Conservation (phyloP, 257 asterid species). For the Ligustrum vulgare region DNA sequence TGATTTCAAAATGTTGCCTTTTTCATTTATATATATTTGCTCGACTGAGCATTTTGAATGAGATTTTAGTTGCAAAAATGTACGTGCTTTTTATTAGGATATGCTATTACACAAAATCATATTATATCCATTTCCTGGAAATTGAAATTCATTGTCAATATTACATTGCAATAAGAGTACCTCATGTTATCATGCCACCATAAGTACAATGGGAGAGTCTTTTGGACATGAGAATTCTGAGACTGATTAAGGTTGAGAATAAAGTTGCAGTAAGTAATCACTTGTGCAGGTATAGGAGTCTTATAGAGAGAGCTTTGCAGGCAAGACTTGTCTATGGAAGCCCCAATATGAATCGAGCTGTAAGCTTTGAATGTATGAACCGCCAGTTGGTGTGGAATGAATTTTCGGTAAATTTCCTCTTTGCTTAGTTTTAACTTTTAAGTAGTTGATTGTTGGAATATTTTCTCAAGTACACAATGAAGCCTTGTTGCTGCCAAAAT, state of each 20-base stretch:
- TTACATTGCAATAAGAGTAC: too few relatives aligned
- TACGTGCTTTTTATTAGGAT: background rate
- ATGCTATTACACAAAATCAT: background rate
- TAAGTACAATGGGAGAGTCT: background rate
- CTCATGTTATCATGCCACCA: too few relatives aligned
- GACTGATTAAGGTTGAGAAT: background rate
- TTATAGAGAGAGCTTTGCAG: slow-evolving; percentile 69
- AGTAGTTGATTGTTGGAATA: background rate
- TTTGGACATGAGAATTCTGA: background rate
- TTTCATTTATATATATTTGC: background rate
- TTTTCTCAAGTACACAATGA: background rate
- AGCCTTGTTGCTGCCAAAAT: background rate
- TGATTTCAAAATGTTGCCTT: slow-evolving; percentile 2
- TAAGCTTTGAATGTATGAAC: slow-evolving; percentile 98
- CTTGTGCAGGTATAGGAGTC: slow-evolving; percentile 65
- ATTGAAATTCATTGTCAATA: too few relatives aligned
- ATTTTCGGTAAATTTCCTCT: slow-evolving; percentile 35
- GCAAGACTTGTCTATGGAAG: slow-evolving; percentile 86
- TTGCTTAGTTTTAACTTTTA: slow-evolving; percentile 11
- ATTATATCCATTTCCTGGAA: background rate
- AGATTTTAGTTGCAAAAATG: background rate
- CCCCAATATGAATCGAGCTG: slow-evolving; percentile 54
- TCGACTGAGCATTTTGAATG: background rate
- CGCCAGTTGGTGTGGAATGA: slow-evolving; percentile 98
- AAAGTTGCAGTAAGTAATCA: background rate